phyloP scores from a whole-genome alignment of 768 basidiomycete genomes.

The Panaeolus cyanescens region DNA sequence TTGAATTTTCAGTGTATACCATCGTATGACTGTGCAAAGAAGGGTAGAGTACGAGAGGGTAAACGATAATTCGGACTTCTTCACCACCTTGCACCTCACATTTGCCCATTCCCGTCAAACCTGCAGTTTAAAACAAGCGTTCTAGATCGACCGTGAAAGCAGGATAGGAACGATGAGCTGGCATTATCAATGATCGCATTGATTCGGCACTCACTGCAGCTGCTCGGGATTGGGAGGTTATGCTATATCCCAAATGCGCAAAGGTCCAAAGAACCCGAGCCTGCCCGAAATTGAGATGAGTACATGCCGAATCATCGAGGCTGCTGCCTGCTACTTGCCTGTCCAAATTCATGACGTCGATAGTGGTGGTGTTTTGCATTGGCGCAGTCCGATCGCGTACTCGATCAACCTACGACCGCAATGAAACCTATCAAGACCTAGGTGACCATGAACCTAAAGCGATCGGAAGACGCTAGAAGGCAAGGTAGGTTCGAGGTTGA shows the following conservation, averaged over 20 bases:
- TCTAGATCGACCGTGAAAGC: background rate
- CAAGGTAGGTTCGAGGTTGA: background rate
- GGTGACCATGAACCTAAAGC: background rate
- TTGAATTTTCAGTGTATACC: too few species aligned
- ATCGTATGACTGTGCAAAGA: too few species aligned
- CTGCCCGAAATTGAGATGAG: background rate
- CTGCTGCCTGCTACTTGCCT: slow-evolving; percentile 2
- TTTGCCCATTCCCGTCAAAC: background rate
- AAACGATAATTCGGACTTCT: too few species aligned
- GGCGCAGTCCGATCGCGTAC: slow-evolving; percentile 3
- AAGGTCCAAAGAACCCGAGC: background rate
- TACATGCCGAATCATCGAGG: slow-evolving; percentile 3
- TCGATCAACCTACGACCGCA: slow-evolving; percentile 1
- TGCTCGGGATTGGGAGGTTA: background rate
- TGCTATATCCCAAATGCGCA: background rate
- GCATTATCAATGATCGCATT: background rate
- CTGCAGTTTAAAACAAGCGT: background rate
- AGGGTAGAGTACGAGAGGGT: too few species aligned
- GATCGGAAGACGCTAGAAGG: background rate
- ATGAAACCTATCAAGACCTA: background rate
- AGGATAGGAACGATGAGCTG: background rate
- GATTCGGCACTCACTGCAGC: too few species aligned
- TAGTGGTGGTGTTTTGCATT: slow-evolving; percentile 1
- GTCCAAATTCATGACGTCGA: background rate
- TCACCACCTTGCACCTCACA: too few species aligned